A percentile compares a stretch with the other conserved stretches of the same genome.
These are phyloP conservation scores for Geosmithia putterillii DNA, from an alignment of 2,329 filamentous ascomycete species.

Conservation along the genomic window DNA sequence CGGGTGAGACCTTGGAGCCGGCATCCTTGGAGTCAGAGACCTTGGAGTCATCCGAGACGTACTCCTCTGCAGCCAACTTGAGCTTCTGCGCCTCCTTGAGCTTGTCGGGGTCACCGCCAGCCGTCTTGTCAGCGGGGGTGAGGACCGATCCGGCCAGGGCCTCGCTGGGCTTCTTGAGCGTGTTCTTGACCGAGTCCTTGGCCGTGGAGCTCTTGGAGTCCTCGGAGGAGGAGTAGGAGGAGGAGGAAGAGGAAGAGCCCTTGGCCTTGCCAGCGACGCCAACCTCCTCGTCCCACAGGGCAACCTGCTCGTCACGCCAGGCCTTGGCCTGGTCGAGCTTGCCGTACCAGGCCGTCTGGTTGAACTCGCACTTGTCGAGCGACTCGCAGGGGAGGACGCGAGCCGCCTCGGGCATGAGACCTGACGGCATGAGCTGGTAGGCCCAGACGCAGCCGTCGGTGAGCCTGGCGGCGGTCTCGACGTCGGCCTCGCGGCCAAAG, in stretches of 20 bases:
- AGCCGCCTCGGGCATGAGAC: conserved; percentile 52
- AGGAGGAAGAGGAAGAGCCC: too few species aligned
- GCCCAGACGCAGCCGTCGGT: conserved; percentile 60
- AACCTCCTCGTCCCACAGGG: conserved; percentile 29
- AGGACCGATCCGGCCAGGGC: neutral
- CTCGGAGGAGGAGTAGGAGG: too few species aligned
- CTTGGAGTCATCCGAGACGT: neutral
- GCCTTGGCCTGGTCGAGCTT: conserved; percentile 31
- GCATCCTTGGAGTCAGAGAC: neutral
- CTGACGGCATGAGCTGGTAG: conserved; percentile 45
- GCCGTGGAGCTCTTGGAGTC: neutral
- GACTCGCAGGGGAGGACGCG: conserved; percentile 31
- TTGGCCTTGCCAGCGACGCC: too few species aligned
- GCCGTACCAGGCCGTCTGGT: conserved; percentile 33
- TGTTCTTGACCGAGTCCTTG: conserved; percentile 8
- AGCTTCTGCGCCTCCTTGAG: conserved; percentile 5
- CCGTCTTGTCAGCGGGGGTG: conserved; percentile 1
- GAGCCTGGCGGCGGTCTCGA: conserved; percentile 52
- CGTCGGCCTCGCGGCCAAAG: conserved; percentile 43
- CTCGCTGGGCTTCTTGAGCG: neutral
- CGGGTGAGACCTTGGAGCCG: neutral
- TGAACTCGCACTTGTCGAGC: conserved; percentile 36
- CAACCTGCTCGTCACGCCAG: conserved; percentile 28
- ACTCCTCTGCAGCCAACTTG: conserved; percentile 2
- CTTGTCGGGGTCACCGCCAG: neutral